These are phyloP conservation scores for Nissolia schottii DNA, from an alignment of 306 rosid genomes.

Conservation along the genomic window DNA sequence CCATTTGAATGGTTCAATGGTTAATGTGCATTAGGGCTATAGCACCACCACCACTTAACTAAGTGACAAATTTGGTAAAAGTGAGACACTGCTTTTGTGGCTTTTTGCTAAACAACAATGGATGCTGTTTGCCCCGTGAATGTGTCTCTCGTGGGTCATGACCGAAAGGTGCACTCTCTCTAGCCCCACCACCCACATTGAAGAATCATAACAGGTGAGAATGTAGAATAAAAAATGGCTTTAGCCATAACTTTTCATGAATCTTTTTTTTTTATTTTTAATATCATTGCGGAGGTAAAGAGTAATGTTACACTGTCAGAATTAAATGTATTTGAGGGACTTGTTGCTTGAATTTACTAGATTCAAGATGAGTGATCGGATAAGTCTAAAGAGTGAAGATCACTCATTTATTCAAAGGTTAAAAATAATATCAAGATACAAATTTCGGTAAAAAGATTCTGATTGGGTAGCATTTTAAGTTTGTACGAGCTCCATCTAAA, in stretches of 20 bases:
- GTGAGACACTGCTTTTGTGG: slow-evolving; percentile 32
- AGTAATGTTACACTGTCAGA: neutral
- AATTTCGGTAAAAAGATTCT: too few relatives aligned
- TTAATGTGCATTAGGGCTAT: slow-evolving; percentile 6
- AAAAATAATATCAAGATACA: too few relatives aligned
- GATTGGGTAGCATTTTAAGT: too few relatives aligned
- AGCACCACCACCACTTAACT: slow-evolving; percentile 22
- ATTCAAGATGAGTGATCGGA: too few relatives aligned
- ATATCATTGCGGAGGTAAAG: slow-evolving; percentile 1
- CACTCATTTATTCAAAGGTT: too few relatives aligned
- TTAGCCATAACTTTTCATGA: slow-evolving; percentile 28
- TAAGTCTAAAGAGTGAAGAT: neutral
- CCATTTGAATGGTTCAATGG: neutral
- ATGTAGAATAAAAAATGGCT: slow-evolving; percentile 23
- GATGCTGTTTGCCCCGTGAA: slow-evolving; percentile 65
- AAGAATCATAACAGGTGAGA: slow-evolving; percentile 54
- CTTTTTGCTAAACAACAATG: slow-evolving; percentile 52
- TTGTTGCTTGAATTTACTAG: neutral
- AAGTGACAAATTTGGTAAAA: slow-evolving; percentile 47
- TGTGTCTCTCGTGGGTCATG: slow-evolving; percentile 46
- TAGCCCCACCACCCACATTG: slow-evolving; percentile 52
- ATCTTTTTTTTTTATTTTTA: slow-evolving; percentile 20
- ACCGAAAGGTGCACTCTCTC: slow-evolving; percentile 41
- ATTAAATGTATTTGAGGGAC: neutral
- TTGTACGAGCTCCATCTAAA: too few relatives aligned